Evolutionary conservation across 768 basidiomycete genomes (phyloP).

Genomic region (Leccinum imitatum): DNA sequence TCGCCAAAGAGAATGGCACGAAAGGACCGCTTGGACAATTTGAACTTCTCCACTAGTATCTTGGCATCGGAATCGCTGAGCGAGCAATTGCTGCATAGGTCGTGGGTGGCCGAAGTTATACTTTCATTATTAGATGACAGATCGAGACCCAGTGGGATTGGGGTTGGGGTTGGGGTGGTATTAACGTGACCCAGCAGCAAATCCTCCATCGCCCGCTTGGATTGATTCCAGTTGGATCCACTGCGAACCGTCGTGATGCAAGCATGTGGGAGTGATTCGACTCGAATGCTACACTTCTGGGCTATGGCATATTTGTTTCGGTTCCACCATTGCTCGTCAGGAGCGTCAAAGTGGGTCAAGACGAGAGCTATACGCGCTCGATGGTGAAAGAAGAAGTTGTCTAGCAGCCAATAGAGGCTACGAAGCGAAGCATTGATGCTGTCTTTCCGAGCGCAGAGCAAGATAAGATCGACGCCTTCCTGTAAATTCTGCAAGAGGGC

Average conservation of each 20-base stretch:
- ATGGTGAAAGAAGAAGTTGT: slow-evolving; percentile 37
- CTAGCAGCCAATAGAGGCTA: slow-evolving; percentile 39
- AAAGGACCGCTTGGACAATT: slow-evolving; percentile 12
- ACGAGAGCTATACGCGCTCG: slow-evolving; percentile 39
- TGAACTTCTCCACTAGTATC: slow-evolving; percentile 14
- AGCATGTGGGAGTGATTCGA: too few species aligned
- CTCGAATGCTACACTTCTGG: too few species aligned
- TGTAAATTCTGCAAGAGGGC: slow-evolving; percentile 34
- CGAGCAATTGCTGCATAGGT: slow-evolving; percentile 15
- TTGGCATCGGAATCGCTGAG: slow-evolving; percentile 13
- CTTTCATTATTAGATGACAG: slow-evolving; percentile 11
- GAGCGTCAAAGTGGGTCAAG: slow-evolving; percentile 39
- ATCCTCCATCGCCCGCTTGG: slow-evolving; percentile 10
- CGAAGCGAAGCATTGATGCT: slow-evolving; percentile 35
- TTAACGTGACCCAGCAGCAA: slow-evolving; percentile 10
- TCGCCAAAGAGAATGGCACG: slow-evolving; percentile 43
- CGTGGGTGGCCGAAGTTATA: neutral
- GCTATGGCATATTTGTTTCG: too few species aligned
- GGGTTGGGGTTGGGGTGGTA: slow-evolving; percentile 3
- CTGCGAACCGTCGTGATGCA: too few species aligned
- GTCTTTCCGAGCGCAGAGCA: slow-evolving; percentile 39
- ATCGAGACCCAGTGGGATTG: slow-evolving; percentile 16
- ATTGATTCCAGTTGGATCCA: slow-evolving; percentile 9
- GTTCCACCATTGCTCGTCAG: too few species aligned
- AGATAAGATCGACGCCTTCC: slow-evolving; percentile 39